Conservation (phyloP, 176 grass and related monocot species). For the Musa beccarii region DNA sequence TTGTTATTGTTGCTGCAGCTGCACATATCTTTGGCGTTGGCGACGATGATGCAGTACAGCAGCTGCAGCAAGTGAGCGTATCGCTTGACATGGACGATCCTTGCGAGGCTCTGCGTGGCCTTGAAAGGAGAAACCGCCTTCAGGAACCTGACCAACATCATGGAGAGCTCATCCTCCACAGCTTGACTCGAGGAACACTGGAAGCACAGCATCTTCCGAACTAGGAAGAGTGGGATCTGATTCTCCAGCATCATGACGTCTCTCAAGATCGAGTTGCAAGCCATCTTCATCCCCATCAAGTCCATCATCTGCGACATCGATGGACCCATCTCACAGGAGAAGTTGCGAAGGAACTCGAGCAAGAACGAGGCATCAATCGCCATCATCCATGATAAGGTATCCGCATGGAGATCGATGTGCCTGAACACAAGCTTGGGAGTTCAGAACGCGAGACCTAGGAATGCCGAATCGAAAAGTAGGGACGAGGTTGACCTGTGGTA, state of each 20-base stretch:
- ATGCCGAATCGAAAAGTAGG: background rate
- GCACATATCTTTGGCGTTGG: background rate
- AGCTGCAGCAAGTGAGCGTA: slow-evolving; percentile 6
- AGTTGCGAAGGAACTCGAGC: slow-evolving; percentile 12
- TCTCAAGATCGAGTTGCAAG: background rate
- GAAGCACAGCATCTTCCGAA: slow-evolving; percentile 1
- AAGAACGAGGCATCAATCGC: slow-evolving; percentile 15
- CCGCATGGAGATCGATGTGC: background rate
- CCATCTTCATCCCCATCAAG: background rate
- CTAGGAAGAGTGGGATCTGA: slow-evolving; percentile 7
- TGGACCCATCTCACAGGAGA: background rate
- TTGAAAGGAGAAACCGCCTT: slow-evolving; percentile 7
- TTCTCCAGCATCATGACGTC: slow-evolving; percentile 11
- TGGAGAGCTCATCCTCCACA: background rate
- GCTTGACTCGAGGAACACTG: background rate
- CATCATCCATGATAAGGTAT: slow-evolving; percentile 21
- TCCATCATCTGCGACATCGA: background rate
- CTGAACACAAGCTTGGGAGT: background rate
- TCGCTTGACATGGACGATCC: background rate
- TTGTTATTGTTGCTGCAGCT: too few species aligned
- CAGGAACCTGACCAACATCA: slow-evolving; percentile 1
- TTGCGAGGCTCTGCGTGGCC: background rate
- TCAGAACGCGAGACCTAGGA: background rate
- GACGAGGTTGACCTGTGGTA: slow-evolving; percentile 2
- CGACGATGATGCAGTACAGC: slow-evolving; percentile 15